These are phyloP conservation scores for Quercus glauca DNA, from an alignment of 306 rosid species.

Conservation along the genomic window DNA sequence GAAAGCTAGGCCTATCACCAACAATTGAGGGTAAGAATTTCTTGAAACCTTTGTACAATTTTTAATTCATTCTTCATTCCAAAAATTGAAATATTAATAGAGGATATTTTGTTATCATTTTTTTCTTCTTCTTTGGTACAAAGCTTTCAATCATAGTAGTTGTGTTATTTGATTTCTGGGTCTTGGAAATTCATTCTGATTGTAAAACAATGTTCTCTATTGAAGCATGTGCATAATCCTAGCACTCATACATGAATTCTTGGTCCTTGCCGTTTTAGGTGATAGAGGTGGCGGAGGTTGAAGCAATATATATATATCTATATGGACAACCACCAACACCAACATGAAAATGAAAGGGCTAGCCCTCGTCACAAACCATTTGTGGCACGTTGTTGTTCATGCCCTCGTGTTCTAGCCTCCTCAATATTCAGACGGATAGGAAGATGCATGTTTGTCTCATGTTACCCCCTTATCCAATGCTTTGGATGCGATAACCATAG, in stretches of 20 bases:
- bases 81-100: no score
- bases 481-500: conserved; percentile 54
- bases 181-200: no score
- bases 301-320: background rate
- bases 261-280: conserved; percentile 18
- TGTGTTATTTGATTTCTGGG: background rate
- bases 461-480: conserved; percentile 61
- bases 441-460: conserved; percentile 62
- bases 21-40: conserved; percentile 8
- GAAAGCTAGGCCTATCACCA: background rate
- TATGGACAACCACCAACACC: conserved; percentile 37
- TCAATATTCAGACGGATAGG: conserved; percentile 51
- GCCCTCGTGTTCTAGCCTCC: conserved; percentile 38
- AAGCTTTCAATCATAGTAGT: background rate
- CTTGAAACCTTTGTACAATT: background rate
- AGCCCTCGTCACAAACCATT: conserved; percentile 7
- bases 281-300: conserved; percentile 1
- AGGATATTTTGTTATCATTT: background rate
- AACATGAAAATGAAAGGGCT: conserved; percentile 10
- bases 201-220: no score
- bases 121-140: background rate
- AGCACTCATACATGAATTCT: background rate
- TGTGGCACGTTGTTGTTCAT: conserved; percentile 17
- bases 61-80: no score
- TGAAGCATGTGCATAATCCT: background rate